Conservation (phyloP, 1,284 basidiomycete genomes). For the Heterobasidion parviporum region DNA sequence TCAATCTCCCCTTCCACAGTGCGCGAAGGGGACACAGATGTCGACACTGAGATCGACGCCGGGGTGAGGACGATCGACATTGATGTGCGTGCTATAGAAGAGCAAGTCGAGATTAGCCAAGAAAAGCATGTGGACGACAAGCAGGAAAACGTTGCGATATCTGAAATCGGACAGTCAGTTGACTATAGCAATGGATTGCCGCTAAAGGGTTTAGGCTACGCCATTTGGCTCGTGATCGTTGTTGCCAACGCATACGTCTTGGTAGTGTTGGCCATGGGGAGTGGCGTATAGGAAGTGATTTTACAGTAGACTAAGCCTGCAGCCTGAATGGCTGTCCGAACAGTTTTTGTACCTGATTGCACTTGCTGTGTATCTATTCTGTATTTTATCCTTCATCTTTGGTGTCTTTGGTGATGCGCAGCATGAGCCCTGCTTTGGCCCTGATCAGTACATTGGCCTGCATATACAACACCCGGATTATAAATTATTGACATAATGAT, state of each 20-base stretch:
- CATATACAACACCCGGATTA: too few relatives aligned
- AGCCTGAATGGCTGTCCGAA: not conserved
- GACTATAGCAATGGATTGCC: constrained; percentile 59
- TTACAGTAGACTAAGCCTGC: not conserved
- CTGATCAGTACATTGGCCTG: too few relatives aligned
- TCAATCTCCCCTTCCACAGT: not conserved
- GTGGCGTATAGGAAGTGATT: constrained; percentile 5
- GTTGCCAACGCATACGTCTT: constrained; percentile 66
- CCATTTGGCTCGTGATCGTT: constrained; percentile 56
- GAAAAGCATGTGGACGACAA: constrained; percentile 1
- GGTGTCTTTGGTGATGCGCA: too few relatives aligned
- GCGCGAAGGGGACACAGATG: not conserved
- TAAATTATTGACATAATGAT: too few relatives aligned
- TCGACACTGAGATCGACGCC: not conserved
- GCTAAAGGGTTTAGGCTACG: constrained; percentile 44
- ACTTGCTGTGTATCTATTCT: too few relatives aligned
- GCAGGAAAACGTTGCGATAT: not conserved
- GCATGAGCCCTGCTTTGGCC: too few relatives aligned
- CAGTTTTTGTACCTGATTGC: too few relatives aligned
- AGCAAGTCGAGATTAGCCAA: constrained; percentile 6
- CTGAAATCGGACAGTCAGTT: constrained; percentile 25
- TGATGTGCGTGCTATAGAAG: not conserved
- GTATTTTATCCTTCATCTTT: too few relatives aligned
- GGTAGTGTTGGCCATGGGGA: constrained; percentile 35
- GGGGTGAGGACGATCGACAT: not conserved